These are phyloP conservation scores for Amaranthus tricolor DNA, from an alignment of 179 eudicot genomes.

Conservation along the genomic window DNA sequence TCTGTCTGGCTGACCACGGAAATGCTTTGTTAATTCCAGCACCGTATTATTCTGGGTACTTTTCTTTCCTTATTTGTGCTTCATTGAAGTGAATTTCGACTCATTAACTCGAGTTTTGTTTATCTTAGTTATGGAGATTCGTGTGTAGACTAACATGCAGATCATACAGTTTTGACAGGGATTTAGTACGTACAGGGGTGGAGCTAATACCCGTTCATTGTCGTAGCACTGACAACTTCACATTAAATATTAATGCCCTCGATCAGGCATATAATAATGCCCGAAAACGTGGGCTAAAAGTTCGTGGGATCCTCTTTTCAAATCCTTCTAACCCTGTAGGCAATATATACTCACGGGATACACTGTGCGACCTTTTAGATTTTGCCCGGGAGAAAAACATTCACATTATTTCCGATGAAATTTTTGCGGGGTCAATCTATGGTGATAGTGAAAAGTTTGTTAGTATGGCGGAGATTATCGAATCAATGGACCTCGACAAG, in stretches of 20 bases:
- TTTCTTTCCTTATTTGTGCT: not conserved
- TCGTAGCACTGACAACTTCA: conserved; percentile 71
- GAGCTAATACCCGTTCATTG: conserved; percentile 78
- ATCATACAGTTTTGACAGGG: conserved; percentile 81
- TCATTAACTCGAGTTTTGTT: not conserved
- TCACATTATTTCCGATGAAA: conserved; percentile 79
- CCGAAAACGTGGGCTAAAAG: conserved; percentile 69
- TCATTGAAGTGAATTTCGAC: not conserved
- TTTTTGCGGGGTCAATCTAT: conserved; percentile 61
- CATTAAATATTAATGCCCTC: conserved; percentile 51
- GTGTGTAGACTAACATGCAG: conserved; percentile 11
- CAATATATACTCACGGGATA: conserved; percentile 52
- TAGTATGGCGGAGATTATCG: conserved; percentile 76
- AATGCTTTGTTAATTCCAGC: conserved; percentile 85
- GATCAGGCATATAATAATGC: conserved; percentile 79
- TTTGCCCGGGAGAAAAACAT: conserved; percentile 81
- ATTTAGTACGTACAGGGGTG: conserved; percentile 75
- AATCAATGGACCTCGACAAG: conserved; percentile 59
- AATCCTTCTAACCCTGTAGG: conserved; percentile 91
- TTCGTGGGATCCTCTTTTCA: conserved; percentile 69
- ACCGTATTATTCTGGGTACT: conserved; percentile 88
- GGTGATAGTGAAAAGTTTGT: conserved; percentile 64
- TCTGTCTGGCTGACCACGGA: conserved; percentile 84
- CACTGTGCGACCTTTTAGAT: conserved; percentile 53
- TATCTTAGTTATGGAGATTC: not conserved